phyloP scores from a whole-genome alignment of 2,329 filamentous ascomycete genomes.

The Colletotrichum costaricense region DNA sequence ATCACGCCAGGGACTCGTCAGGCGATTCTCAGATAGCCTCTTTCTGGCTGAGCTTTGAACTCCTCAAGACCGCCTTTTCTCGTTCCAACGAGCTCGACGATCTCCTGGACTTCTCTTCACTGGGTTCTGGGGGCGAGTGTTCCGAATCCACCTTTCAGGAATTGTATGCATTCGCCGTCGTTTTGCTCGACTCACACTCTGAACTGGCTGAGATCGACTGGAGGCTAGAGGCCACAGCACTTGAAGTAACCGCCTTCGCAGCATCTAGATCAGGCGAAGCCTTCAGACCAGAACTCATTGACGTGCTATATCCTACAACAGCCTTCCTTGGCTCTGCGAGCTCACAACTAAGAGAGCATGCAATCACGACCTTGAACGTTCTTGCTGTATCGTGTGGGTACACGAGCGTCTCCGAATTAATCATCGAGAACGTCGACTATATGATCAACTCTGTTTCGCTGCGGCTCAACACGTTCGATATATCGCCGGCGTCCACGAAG shows the following conservation, averaged over 20 bases:
- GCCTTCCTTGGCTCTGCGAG: conserved; percentile 84
- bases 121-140: conserved; percentile 50
- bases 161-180: conserved; percentile 76
- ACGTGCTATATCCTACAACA: conserved; percentile 90
- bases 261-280: conserved; percentile 73
- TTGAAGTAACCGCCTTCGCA: conserved; percentile 84
- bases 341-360: conserved; percentile 78
- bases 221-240: conserved; percentile 80
- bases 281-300: conserved; percentile 88
- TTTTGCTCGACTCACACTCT: conserved; percentile 66
- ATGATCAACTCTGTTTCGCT: conserved; percentile 93
- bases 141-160: conserved; percentile 67
- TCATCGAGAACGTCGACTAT: conserved; percentile 94
- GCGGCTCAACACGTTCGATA: conserved; percentile 90
- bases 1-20: conserved; percentile 67
- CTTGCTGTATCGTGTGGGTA: conserved; percentile 84
- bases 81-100: conserved; percentile 69
- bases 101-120: conserved; percentile 69
- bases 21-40: conserved; percentile 73
- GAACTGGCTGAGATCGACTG: conserved; percentile 69
- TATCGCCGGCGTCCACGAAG: conserved; percentile 90
- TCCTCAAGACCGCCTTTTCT: conserved; percentile 69
- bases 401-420: conserved; percentile 76
- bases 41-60: conserved; percentile 83
- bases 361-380: conserved; percentile 84